phyloP scores from a whole-genome alignment of 164 flowering plant genomes.

The Stephania yunnanensis region DNA sequence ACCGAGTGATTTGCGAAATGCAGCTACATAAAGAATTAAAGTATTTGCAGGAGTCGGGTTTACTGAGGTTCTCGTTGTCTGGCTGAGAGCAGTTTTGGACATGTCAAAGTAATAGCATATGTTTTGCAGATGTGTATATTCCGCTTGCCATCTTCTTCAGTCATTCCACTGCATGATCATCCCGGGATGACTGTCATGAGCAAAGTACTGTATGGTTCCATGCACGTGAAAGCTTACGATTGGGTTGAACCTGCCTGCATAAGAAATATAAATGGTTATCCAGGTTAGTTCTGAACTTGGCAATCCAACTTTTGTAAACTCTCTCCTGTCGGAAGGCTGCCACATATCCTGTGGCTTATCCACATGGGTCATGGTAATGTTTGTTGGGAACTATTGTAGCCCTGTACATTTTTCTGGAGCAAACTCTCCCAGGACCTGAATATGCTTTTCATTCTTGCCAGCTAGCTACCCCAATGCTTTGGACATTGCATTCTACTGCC shows the following conservation, averaged over 20 bases:
- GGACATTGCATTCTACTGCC: not conserved
- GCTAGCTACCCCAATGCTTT: not conserved
- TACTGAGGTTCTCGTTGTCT: not conserved
- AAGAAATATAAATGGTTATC: constrained; percentile 27
- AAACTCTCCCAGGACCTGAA: not conserved
- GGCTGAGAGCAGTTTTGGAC: constrained; percentile 4
- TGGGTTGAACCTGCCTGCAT: constrained; percentile 81
- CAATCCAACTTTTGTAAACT: not conserved
- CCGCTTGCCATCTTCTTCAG: constrained; percentile 88
- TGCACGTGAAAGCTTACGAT: constrained; percentile 94
- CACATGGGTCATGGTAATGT: not conserved
- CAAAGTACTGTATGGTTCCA: constrained; percentile 89
- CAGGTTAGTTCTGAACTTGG: constrained; percentile 37
- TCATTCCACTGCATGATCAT: constrained; percentile 96
- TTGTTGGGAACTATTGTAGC: not conserved
- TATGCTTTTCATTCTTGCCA: not conserved
- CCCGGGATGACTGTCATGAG: constrained; percentile 92
- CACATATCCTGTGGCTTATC: not conserved
- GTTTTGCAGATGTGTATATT: constrained; percentile 85
- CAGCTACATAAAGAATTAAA: not conserved
- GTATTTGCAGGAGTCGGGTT: constrained; percentile 4
- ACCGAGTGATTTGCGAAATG: not conserved
- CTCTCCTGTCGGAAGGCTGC: not conserved
- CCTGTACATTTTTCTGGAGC: not conserved
- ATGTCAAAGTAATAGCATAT: constrained; percentile 3